Percentiles rank a stretch among this genome's conserved stretches.
Conservation (phyloP, 495 filamentous ascomycete genomes). For the Durotheca rogersii region DNA sequence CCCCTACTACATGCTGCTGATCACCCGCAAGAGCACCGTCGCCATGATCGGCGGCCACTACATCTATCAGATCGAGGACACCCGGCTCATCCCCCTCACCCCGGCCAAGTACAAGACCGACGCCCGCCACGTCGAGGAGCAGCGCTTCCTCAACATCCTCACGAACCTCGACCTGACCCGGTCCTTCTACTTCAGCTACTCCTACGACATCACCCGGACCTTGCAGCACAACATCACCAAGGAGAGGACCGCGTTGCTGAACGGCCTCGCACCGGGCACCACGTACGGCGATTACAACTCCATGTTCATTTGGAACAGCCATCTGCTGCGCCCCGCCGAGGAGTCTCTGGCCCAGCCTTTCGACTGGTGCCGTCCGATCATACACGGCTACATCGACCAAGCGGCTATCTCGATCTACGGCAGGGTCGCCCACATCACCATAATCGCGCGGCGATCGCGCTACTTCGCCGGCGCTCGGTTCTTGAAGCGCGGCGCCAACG, state of each 20-base stretch:
- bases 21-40: conserved; percentile 93
- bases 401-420: conserved; percentile 81
- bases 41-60: conserved; percentile 96
- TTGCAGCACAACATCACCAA: conserved; percentile 89
- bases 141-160: conserved; percentile 82
- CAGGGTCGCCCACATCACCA: conserved; percentile 80
- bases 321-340: conserved; percentile 78
- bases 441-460: conserved; percentile 88
- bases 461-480: conserved; percentile 95
- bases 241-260: conserved; percentile 66
- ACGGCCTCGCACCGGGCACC: conserved; percentile 60
- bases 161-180: conserved; percentile 85
- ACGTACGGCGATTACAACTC: conserved; percentile 72
- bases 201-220: conserved; percentile 91
- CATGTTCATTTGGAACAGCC: conserved; percentile 98
- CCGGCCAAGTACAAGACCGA: conserved; percentile 71
- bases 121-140: conserved; percentile 79
- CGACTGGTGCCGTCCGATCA: conserved; percentile 95
- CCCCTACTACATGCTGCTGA: conserved; percentile 94
- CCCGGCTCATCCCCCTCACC: conserved; percentile 85
- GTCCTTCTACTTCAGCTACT: conserved; percentile 98
- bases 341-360: conserved; percentile 71
- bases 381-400: conserved; percentile 96
- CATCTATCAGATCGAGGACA: conserved; percentile 93
- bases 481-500: conserved; percentile 91